Percentiles rank a stretch among this genome's conserved stretches.
phyloP scores from a whole-genome alignment of 129 eudicot genomes.

The Glebionis coronaria region DNA sequence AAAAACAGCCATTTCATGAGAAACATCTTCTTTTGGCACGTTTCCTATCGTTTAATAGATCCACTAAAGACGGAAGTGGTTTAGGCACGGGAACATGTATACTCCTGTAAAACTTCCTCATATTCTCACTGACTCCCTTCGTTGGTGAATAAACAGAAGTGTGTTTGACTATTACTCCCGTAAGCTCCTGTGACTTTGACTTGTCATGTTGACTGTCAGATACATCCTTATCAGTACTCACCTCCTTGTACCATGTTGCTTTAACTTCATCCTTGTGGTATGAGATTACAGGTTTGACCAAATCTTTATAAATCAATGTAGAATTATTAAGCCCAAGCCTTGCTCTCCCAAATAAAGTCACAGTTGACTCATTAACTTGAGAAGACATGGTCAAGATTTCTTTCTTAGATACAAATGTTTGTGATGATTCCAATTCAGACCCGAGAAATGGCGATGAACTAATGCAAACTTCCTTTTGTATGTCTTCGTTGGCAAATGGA shows the following conservation, averaged over 20 bases:
- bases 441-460: slow-evolving; percentile 22
- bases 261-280: slow-evolving; percentile 21
- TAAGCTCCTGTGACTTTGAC: slow-evolving; percentile 19
- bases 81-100: slow-evolving; percentile 66
- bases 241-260: slow-evolving; percentile 21
- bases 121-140: slow-evolving; percentile 35
- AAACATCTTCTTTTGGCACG: slow-evolving; percentile 37
- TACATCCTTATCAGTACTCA: slow-evolving; percentile 13
- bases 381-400: slow-evolving; percentile 43
- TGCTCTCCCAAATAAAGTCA: slow-evolving; percentile 86
- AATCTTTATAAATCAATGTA: slow-evolving; percentile 22
- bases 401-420: slow-evolving; percentile 15
- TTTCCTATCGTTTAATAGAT: slow-evolving; percentile 46
- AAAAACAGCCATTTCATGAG: background rate
- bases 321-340: slow-evolving; percentile 55
- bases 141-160: slow-evolving; percentile 22
- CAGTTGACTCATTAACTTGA: slow-evolving; percentile 38
- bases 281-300: slow-evolving; percentile 10
- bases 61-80: slow-evolving; percentile 79
- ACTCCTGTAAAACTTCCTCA: slow-evolving; percentile 59
- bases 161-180: slow-evolving; percentile 2
- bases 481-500: slow-evolving; percentile 29
- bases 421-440: slow-evolving; percentile 26
- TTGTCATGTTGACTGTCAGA: slow-evolving; percentile 20
- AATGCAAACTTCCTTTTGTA: slow-evolving; percentile 14